Base-by-base conservation (phyloP, 1,284 basidiomycete species). In the Prillingera fragicola region DNA sequence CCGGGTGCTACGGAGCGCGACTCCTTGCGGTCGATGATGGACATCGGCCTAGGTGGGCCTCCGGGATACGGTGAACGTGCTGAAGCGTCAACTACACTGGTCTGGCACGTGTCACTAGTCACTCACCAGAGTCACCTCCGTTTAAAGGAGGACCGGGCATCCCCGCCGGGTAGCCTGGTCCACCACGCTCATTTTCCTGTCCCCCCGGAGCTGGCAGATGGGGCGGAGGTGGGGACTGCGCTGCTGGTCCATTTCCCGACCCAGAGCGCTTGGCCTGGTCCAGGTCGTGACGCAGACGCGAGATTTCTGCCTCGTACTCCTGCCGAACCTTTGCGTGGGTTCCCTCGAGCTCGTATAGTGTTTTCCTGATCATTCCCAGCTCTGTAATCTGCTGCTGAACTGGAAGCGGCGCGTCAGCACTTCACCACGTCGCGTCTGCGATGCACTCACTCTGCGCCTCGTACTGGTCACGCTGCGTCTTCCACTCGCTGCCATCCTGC, bases 391-490 rank as follows among this genome's bases (percentile, higher is more conserved):
- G 85, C 43, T 74, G 74, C 15, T 77, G 74, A 48, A 85, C 85
- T 86, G 58, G n/a, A 14, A n/a, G n/a, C n/a, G n/a, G n/a, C 8
- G 13, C 32, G 41, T 41, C 25, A 26, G 43, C 35, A 36, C 32
- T 35, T 21, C 13, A 17, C 18, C 14, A 13, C 6, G 1, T 32
- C 7, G 18, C 13, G 19, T 38, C 36, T 9, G 9, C 15, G 6
- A n/a, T 12, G 24, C 21, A 70, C 79, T 50, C 56, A 90, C 90
- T 78, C 77, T 91, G 88, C 14, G 77, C 76, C 69, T 96, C 91
- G 67, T 84, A 87, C 52, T 96, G 91, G 61, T 95, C 91, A 44
- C 87, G 75, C 72, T 94, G 87, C 26, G 73, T 76, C 52, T 87
- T 81, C 61, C 87, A 76, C 22, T 79, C 63, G 17, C 72, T 74